These are phyloP conservation scores for Entoloma clypeatum DNA, from an alignment of 1,284 basidiomycete genomes.

Conservation along the genomic window DNA sequence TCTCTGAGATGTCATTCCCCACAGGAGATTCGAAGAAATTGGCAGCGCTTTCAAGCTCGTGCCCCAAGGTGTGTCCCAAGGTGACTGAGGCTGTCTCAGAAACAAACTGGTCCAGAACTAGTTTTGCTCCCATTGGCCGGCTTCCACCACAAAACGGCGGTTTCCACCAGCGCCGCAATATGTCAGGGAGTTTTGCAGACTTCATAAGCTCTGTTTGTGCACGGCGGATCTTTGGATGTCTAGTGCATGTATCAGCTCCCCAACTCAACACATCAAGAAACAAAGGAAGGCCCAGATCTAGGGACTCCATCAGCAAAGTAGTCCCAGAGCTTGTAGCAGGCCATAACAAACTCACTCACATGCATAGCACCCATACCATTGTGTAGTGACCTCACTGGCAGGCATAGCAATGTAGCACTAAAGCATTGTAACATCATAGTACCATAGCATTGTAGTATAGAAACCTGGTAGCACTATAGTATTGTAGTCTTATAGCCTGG, in stretches of 20 bases:
- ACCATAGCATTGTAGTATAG: no score
- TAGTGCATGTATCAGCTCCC: conserved; percentile 24
- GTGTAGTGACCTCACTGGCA: no score
- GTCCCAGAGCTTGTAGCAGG: no score
- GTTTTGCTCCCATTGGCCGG: conserved; percentile 17
- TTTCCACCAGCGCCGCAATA: conserved; percentile 27
- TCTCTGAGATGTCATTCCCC: conserved; percentile 16
- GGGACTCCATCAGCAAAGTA: conserved; percentile 17
- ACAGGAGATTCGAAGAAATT: conserved; percentile 13
- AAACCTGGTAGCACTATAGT: no score
- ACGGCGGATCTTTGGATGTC: conserved; percentile 19
- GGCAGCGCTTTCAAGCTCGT: conserved; percentile 17
- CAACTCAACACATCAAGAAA: conserved; percentile 33
- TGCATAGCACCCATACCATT: no score
- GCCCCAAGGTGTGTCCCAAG: no score
- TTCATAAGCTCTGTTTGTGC: conserved; percentile 24
- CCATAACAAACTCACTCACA: no score
- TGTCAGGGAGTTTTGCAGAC: conserved; percentile 24
- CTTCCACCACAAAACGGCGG: conserved; percentile 20
- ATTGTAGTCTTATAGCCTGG: no score
- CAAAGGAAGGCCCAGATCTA: conserved; percentile 21
- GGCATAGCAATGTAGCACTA: no score
- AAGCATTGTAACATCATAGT: no score
- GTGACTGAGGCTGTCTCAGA: conserved; percentile 8
- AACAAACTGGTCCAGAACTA: conserved; percentile 20